Evolutionary conservation across 1,284 basidiomycete genomes (phyloP).

Genomic region (Ustilago curta): DNA sequence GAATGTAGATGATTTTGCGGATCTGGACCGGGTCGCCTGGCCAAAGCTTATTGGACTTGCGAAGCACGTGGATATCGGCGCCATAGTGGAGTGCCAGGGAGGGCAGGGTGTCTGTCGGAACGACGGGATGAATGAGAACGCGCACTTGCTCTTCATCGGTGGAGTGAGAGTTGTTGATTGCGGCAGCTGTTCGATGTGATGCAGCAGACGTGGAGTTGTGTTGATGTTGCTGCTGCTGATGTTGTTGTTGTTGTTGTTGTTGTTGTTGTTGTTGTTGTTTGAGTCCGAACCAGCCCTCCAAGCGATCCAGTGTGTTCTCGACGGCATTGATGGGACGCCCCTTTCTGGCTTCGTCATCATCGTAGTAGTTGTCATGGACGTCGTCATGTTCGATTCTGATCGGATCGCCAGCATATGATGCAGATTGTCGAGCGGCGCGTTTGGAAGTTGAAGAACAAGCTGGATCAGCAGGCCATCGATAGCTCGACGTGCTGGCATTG

Average conservation of each 20-base stretch:
- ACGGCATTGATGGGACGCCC: slow-evolving; percentile 26
- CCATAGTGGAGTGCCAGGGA: slow-evolving; percentile 65
- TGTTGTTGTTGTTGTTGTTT: slow-evolving; percentile 19
- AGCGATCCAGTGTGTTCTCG: slow-evolving; percentile 52
- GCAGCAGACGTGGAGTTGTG: not conserved
- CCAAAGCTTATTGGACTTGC: slow-evolving; percentile 66
- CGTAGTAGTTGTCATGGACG: not conserved
- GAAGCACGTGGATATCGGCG: slow-evolving; percentile 59
- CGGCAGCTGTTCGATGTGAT: not conserved
- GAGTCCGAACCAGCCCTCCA: slow-evolving; percentile 65
- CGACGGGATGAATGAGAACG: slow-evolving; percentile 65
- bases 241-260: slow-evolving; percentile 16
- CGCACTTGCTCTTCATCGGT: slow-evolving; percentile 22
- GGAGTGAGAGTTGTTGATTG: not conserved
- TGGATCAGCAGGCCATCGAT: slow-evolving; percentile 48
- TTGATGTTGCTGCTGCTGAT: slow-evolving; percentile 22
- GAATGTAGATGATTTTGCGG: slow-evolving; percentile 63
- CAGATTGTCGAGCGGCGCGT: slow-evolving; percentile 14
- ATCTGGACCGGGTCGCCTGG: slow-evolving; percentile 66
- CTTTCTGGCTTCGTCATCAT: slow-evolving; percentile 25
- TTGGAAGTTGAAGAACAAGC: slow-evolving; percentile 11
- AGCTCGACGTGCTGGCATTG: slow-evolving; percentile 10
- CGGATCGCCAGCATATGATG: slow-evolving; percentile 8
- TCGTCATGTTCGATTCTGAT: not conserved
- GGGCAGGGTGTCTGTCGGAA: slow-evolving; percentile 57